Conservation (phyloP, 768 basidiomycete genomes). For the Leccinum variicolor region DNA sequence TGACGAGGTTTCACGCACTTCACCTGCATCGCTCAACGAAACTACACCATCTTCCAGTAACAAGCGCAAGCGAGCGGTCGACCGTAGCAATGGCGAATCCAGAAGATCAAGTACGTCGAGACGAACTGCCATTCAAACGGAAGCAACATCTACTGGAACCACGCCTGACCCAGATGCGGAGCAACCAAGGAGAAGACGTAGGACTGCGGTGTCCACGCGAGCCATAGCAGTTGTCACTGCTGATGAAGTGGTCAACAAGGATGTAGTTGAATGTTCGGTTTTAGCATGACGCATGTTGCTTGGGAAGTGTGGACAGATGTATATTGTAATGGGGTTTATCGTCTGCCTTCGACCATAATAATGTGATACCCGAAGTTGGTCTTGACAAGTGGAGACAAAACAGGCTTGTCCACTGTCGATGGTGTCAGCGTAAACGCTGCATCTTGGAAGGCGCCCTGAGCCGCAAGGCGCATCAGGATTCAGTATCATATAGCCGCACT, state of each 20-base stretch:
- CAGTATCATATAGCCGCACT: not conserved
- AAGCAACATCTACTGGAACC: constrained; percentile 40
- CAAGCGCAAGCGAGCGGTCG: constrained; percentile 40
- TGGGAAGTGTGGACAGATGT: constrained; percentile 9
- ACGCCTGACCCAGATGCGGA: constrained; percentile 75
- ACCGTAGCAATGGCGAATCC: constrained; percentile 31
- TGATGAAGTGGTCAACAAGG: constrained; percentile 33
- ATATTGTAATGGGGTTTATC: constrained; percentile 35
- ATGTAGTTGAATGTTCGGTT: constrained; percentile 27
- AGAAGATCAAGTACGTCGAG: constrained; percentile 35
- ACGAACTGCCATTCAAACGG: constrained; percentile 42
- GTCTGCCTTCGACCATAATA: constrained; percentile 87
- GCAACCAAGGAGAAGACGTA: constrained; percentile 40
- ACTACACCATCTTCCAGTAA: constrained; percentile 27
- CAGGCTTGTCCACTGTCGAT: constrained; percentile 78
- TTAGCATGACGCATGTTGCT: constrained; percentile 13
- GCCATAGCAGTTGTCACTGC: constrained; percentile 27
- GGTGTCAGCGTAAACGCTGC: constrained; percentile 81
- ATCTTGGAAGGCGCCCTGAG: constrained; percentile 73
- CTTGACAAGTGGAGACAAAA: constrained; percentile 70
- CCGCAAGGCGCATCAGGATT: constrained; percentile 8
- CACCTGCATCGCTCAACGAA: constrained; percentile 21
- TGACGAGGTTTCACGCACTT: constrained; percentile 37
- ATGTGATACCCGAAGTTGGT: constrained; percentile 86
- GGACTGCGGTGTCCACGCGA: constrained; percentile 31